Percentiles rank a stretch among this genome's conserved stretches.
phyloP scores from a whole-genome alignment of 176 grass and related monocot genomes.

The Cenchrus americanus region DNA sequence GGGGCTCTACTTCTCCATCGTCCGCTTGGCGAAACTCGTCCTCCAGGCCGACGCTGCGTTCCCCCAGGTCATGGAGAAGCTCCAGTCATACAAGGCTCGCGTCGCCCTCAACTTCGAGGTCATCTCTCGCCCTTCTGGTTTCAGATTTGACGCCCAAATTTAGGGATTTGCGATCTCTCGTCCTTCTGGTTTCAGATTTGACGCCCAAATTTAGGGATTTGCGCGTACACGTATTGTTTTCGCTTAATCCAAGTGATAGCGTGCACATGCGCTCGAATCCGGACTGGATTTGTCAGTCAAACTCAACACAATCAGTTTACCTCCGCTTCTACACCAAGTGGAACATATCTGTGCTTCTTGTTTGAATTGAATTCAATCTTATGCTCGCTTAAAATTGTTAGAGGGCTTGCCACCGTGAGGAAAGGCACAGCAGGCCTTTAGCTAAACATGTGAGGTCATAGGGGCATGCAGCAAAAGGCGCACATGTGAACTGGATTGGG shows the following conservation, averaged over 20 bases:
- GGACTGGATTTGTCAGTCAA: not conserved
- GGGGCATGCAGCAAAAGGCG: not conserved
- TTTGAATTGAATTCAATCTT: not conserved
- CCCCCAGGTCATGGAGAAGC: slow-evolving; percentile 88
- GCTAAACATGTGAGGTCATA: not conserved
- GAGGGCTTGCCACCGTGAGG: not conserved
- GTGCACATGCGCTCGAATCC: not conserved
- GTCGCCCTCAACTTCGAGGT: slow-evolving; percentile 88
- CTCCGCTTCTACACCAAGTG: not conserved
- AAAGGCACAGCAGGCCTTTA: not conserved
- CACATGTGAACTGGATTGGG: not conserved
- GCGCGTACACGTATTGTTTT: not conserved
- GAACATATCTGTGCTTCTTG: not conserved
- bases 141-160: not conserved
- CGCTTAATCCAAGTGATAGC: not conserved
- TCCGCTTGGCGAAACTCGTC: slow-evolving; percentile 63
- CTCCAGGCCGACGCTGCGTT: slow-evolving; percentile 68
- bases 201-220: not conserved
- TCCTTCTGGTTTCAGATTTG: slow-evolving; percentile 1
- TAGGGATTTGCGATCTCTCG: not conserved
- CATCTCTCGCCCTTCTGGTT: not conserved
- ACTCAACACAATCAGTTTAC: not conserved
- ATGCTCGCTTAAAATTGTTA: not conserved
- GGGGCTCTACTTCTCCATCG: slow-evolving; percentile 72
- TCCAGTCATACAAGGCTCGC: slow-evolving; percentile 84